A percentile compares a stretch with the other conserved stretches of the same genome.
phyloP scores from a whole-genome alignment of 495 filamentous ascomycete genomes.

The Physcia stellaris region DNA sequence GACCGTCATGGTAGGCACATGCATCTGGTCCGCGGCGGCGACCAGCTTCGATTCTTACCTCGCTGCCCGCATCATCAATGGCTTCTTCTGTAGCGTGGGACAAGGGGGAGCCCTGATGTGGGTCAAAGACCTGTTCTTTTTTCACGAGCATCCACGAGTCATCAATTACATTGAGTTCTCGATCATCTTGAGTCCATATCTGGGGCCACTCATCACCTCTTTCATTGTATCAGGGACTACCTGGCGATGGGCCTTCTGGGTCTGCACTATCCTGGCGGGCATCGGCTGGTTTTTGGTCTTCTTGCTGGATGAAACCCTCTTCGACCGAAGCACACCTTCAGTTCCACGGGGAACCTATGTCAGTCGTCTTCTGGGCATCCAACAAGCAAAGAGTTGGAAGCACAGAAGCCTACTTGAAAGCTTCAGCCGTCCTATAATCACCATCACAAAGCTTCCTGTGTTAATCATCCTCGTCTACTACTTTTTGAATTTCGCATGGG shows the following conservation, averaged over 20 bases:
- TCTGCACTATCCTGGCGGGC: slow-evolving; percentile 36
- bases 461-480: slow-evolving; percentile 39
- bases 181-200: slow-evolving; percentile 42
- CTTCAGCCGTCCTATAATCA: slow-evolving; percentile 30
- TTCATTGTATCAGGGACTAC: slow-evolving; percentile 38
- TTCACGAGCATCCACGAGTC: slow-evolving; percentile 38
- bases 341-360: slow-evolving; percentile 29
- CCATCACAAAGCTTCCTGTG: slow-evolving; percentile 38
- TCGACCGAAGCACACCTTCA: slow-evolving; percentile 35
- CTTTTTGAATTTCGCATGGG: slow-evolving; percentile 45
- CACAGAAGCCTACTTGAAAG: slow-evolving; percentile 27
- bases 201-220: slow-evolving; percentile 44
- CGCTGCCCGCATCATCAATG: slow-evolving; percentile 46
- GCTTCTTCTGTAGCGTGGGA: slow-evolving; percentile 46
- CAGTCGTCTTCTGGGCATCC: slow-evolving; percentile 25
- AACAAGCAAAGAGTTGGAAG: slow-evolving; percentile 34
- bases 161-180: slow-evolving; percentile 47
- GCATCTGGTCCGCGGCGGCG: slow-evolving; percentile 39
- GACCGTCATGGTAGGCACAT: slow-evolving; percentile 32
- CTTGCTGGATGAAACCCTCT: slow-evolving; percentile 48
- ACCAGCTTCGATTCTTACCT: slow-evolving; percentile 40
- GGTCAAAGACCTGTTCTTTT: slow-evolving; percentile 54
- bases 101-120: slow-evolving; percentile 47
- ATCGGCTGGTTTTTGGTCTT: slow-evolving; percentile 33
- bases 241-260: slow-evolving; percentile 42